Evolutionary conservation across 2,329 filamentous ascomycete species (phyloP).

Genomic region (Ophiostoma fasciatum): DNA sequence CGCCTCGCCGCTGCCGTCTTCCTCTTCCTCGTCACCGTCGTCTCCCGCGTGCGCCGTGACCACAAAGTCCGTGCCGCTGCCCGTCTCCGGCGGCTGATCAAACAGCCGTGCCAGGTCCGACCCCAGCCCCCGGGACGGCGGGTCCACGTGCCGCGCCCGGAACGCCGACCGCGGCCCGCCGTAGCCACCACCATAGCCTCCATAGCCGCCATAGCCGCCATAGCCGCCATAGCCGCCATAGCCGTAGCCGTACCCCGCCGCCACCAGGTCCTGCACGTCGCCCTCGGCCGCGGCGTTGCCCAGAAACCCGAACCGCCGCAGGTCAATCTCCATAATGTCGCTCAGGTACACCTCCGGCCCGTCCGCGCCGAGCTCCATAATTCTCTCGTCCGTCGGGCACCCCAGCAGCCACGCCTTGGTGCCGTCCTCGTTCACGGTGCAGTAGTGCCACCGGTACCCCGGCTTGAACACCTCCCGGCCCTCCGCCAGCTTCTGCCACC

Average conservation of each 20-base stretch:
- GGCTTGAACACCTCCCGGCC: constrained; percentile 84
- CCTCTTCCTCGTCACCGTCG: constrained; percentile 44
- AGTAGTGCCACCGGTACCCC: constrained; percentile 97
- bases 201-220: constrained; percentile 25
- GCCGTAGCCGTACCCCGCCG: no score
- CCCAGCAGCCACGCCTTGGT: constrained; percentile 97
- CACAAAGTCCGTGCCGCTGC: constrained; percentile 79
- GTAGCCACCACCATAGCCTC: neutral
- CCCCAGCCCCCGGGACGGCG: constrained; percentile 56
- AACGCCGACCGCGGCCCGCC: no score
- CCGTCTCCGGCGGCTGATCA: constrained; percentile 68
- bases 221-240: constrained; percentile 25
- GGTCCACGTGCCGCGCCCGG: constrained; percentile 27
- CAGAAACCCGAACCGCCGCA: constrained; percentile 79
- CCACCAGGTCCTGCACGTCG: constrained; percentile 19
- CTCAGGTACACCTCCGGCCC: constrained; percentile 83
- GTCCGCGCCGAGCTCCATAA: constrained; percentile 50
- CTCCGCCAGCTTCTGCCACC: constrained; percentile 92
- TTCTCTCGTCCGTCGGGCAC: constrained; percentile 59
- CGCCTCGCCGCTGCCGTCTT: constrained; percentile 31
- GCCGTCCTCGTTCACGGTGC: constrained; percentile 85
- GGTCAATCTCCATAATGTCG: constrained; percentile 85
- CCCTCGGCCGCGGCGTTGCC: constrained; percentile 59
- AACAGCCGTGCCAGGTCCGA: constrained; percentile 77
- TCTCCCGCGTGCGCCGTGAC: constrained; percentile 79